Conservation (phyloP, 225 moss, liverwort and hornwort genomes). For the Straminergon stramineum region DNA sequence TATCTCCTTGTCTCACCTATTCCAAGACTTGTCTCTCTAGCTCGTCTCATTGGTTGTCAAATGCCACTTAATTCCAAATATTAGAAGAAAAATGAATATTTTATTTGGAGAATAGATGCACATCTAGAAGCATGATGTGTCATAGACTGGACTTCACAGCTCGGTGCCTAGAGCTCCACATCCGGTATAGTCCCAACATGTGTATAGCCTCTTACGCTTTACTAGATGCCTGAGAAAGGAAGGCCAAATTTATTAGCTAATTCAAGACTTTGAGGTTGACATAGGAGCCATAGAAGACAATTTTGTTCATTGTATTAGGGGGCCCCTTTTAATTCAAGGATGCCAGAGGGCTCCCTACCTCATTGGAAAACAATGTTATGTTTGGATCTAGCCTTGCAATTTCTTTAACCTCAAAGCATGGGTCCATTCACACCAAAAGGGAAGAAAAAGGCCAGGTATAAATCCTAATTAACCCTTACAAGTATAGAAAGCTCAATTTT, state of each 20-base stretch:
- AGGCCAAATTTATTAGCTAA: neutral
- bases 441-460: neutral
- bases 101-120: no score
- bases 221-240: neutral
- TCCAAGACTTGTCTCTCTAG: no score
- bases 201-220: no score
- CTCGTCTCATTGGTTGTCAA: no score
- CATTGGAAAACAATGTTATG: neutral
- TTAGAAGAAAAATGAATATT: no score
- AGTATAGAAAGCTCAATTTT: neutral
- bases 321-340: neutral
- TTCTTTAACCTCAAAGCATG: accelerated
- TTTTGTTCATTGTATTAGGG: neutral
- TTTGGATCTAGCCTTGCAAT: accelerated
- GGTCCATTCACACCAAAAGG: accelerated
- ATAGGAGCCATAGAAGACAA: neutral
- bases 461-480: neutral
- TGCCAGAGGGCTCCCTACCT: accelerated
- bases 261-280: neutral
- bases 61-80: no score
- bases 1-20: no score
- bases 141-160: no score
- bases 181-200: no score
- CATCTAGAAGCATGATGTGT: no score
- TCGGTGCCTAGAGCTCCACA: no score